Base-by-base conservation (phyloP, 441 rosid species). In the Viola pubescens region DNA sequence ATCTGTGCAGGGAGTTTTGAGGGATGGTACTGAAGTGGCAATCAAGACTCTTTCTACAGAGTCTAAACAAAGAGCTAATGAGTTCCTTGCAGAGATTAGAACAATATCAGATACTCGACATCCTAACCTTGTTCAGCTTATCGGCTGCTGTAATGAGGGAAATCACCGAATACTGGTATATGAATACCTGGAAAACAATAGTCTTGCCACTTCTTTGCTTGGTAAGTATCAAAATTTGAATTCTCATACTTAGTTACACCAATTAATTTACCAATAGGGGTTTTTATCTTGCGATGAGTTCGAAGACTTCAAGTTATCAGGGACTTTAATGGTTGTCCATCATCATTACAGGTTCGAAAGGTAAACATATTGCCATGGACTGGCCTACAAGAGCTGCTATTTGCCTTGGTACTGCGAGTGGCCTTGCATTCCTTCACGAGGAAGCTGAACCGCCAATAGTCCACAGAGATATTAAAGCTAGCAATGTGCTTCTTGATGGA, bases 401-500 rank as follows among this genome's bases (percentile, higher is more conserved):
- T 58, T 82, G 91, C 64, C 56, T 72, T 60, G 95, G 89, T 52
- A 82, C 84, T 34, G 95, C 95, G 10, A 61, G 69, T 49, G 91
- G 89, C 57, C 85, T 87, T 62, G 73, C 69, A 57, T 71, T 76
- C 66, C 85, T 80, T 58, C 85, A 82, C 37, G 79, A 87, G 39
- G 91, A 77, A 68, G 81, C 80, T 16, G 75, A 77, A 54, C 95
- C 91, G 0, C 74, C 59, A 16, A 81, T 84, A 9, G 91, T 87
- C 64, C 94, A 87, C 71, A 75, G 94, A 67, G 90, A 87, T 73
- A 84, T 86, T 45, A 86, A 84, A 61, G 88, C 90, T 60, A 84
- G 94, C 70, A 86, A 86, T 66, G 60, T 86, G 67, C 88, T 87
- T 71, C 87, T 87, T 40, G 91, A 79, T 53, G 67, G 72, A 14